These are phyloP conservation scores for Balamuthia mandrillaris DNA, from an alignment of 208 protist genomes.

Conservation along the genomic window DNA sequence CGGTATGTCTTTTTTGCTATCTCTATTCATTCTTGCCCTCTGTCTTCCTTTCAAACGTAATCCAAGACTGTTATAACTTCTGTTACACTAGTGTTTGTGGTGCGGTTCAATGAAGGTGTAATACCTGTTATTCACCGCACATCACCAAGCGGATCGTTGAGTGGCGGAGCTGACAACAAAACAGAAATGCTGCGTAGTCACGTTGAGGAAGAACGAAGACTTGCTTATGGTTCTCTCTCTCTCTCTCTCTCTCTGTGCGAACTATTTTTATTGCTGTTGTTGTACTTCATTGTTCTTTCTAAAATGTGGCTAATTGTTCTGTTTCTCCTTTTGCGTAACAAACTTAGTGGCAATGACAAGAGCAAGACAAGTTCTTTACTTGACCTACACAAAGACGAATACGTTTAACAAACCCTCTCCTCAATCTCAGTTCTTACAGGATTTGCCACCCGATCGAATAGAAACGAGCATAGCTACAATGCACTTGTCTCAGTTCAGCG, in stretches of 20 bases:
- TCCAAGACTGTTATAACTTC: no score
- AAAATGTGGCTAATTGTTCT: neutral
- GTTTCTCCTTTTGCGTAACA: neutral
- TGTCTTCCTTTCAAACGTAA: neutral
- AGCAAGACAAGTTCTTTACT: neutral
- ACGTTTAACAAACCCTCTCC: no score
- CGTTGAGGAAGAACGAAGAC: neutral
- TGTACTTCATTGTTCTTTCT: neutral
- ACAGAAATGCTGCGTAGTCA: neutral
- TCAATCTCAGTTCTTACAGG: no score
- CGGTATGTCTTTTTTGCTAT: neutral
- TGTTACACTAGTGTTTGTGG: constrained; percentile 3
- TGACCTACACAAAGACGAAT: neutral
- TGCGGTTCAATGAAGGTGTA: neutral
- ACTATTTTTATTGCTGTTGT: neutral
- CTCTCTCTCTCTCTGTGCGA: neutral
- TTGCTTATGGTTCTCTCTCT: neutral
- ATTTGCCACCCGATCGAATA: no score
- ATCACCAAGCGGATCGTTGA: neutral
- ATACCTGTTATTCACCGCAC: neutral
- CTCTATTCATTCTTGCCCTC: neutral
- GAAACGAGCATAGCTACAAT: no score
- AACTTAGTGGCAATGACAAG: neutral
- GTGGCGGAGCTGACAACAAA: neutral
- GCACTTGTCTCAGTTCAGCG: no score